phyloP scores from a whole-genome alignment of 2,329 filamentous ascomycete genomes.

The Pseudodiploospora longispora region DNA sequence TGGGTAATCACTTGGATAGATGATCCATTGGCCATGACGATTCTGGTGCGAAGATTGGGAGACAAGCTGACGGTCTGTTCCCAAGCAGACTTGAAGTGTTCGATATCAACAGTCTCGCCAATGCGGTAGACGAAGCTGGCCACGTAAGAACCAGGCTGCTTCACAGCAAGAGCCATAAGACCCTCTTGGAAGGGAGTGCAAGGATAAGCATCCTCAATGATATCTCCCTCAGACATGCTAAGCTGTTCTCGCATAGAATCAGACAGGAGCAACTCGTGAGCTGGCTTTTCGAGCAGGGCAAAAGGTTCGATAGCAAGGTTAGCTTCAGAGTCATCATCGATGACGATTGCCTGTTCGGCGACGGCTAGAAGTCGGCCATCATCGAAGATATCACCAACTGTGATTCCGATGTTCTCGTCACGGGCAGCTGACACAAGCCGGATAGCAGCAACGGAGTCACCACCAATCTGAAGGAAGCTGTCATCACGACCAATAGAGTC shows the following conservation, averaged over 20 bases:
- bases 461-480: slow-evolving; percentile 4
- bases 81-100: slow-evolving; percentile 21
- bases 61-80: slow-evolving; percentile 1
- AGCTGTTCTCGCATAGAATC: neutral
- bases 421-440: slow-evolving; percentile 4
- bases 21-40: slow-evolving; percentile 4
- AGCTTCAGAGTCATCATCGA: neutral
- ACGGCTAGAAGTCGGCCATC: slow-evolving; percentile 3
- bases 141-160: slow-evolving; percentile 26
- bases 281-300: neutral
- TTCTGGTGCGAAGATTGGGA: slow-evolving; percentile 11
- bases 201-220: slow-evolving; percentile 27
- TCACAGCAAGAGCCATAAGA: slow-evolving; percentile 26
- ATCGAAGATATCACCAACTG: slow-evolving; percentile 8
- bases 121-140: slow-evolving; percentile 19
- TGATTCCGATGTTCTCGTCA: slow-evolving; percentile 5
- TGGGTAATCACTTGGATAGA: slow-evolving; percentile 9
- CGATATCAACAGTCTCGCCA: slow-evolving; percentile 11
- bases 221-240: neutral
- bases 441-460: slow-evolving; percentile 1
- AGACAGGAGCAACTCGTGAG: neutral
- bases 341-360: neutral
- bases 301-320: neutral
- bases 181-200: slow-evolving; percentile 32
- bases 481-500: slow-evolving; percentile 3